Evolutionary conservation across 2,329 filamentous ascomycete genomes (phyloP).

Genomic region (Pyricularia pennisetigena): DNA sequence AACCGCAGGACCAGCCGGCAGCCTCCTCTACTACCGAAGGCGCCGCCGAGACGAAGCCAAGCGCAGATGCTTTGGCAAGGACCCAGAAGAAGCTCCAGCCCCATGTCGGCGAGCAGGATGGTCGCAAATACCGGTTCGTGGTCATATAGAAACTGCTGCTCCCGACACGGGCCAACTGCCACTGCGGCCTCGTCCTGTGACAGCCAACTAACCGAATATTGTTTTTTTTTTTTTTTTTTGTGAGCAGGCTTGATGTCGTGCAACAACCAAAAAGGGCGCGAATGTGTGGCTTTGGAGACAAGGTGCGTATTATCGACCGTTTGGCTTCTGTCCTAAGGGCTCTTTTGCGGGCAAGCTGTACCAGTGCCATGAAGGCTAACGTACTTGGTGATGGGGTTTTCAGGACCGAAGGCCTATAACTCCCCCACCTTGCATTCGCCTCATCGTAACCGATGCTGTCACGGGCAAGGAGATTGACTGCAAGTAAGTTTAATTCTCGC

Average conservation of each 20-base stretch:
- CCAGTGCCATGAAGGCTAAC: background rate
- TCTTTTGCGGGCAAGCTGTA: background rate
- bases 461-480: constrained; percentile 77
- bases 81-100: constrained; percentile 11
- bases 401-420: constrained; percentile 93
- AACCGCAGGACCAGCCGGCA: constrained; percentile 2
- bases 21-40: constrained; percentile 2
- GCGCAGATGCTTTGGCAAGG: constrained; percentile 7
- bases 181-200: background rate
- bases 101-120: constrained; percentile 10
- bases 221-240: background rate
- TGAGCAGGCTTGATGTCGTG: constrained; percentile 59
- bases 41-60: constrained; percentile 1
- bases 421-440: constrained; percentile 81
- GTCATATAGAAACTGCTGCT: background rate
- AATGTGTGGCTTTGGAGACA: constrained; percentile 99
- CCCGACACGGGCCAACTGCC: background rate
- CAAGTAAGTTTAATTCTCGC: constrained; percentile 47
- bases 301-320: constrained; percentile 43
- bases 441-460: constrained; percentile 64
- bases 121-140: constrained; percentile 12
- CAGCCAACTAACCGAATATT: background rate
- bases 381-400: background rate
- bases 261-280: constrained; percentile 89
- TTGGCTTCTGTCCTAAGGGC: background rate